A percentile compares a stretch with the other conserved stretches of the same genome.
Conservation (phyloP, 805 yeast genomes). For the Zygosaccharomyces rouxii region DNA sequence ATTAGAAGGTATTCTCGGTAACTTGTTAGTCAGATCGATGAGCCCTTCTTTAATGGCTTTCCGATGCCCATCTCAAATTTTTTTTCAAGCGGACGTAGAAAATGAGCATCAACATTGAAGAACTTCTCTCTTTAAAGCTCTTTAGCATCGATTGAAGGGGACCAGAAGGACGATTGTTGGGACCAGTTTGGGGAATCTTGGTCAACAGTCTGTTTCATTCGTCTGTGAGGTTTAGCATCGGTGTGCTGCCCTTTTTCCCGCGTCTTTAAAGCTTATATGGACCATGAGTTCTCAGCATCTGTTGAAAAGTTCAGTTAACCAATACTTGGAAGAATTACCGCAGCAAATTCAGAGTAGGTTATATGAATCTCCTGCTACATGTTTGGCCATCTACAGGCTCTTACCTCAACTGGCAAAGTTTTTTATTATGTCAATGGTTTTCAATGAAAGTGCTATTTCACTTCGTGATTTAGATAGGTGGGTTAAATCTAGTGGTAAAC, state of each 20-base stretch:
- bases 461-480: constrained; percentile 66
- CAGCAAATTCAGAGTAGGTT: constrained; percentile 77
- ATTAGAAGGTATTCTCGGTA: background rate
- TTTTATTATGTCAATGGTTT: constrained; percentile 81
- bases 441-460: constrained; percentile 68
- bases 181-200: background rate
- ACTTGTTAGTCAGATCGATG: background rate
- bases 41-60: background rate
- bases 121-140: background rate
- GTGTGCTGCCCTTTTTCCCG: background rate
- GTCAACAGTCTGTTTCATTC: background rate
- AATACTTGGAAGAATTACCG: constrained; percentile 85
- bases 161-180: background rate
- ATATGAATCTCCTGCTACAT: constrained; percentile 87
- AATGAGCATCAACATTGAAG: constrained; percentile 1
- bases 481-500: constrained; percentile 57
- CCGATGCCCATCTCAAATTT: constrained; percentile 5
- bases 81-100: background rate
- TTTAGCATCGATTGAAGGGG: background rate
- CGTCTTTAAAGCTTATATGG: background rate
- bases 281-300: constrained; percentile 31
- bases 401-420: constrained; percentile 87
- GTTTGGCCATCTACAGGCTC: constrained; percentile 85
- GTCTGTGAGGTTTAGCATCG: background rate
- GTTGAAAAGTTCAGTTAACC: constrained; percentile 73